A percentile compares a stretch with the other conserved stretches of the same genome.
Conservation (phyloP, 164 flowering plant genomes). For the Berberis thunbergii region DNA sequence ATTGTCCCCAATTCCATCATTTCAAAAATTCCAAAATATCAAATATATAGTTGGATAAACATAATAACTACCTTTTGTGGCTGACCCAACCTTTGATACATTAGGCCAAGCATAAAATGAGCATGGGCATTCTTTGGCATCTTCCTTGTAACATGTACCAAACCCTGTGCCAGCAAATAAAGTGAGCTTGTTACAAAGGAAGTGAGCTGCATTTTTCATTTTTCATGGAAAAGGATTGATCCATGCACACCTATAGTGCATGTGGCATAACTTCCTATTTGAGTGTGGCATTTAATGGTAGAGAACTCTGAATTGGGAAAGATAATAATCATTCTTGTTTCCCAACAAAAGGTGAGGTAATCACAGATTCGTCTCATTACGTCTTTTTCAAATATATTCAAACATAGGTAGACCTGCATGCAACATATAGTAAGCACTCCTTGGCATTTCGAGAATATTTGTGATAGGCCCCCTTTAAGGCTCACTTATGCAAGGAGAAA, state of each 20-base stretch:
- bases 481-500: no score
- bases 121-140: conserved; percentile 97
- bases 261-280: no score
- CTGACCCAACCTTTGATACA: conserved; percentile 88
- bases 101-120: conserved; percentile 81
- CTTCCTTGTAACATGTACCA: conserved; percentile 83
- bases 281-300: no score
- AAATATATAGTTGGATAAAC: background rate
- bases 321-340: no score
- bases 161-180: conserved; percentile 42
- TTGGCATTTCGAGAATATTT: no score
- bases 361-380: no score
- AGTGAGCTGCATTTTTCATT: background rate
- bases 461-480: no score
- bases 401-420: no score
- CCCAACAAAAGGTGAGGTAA: no score
- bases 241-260: background rate
- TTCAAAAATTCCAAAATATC: background rate
- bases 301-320: no score
- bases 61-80: conserved; percentile 62
- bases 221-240: background rate
- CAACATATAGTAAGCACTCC: no score
- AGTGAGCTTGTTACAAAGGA: background rate
- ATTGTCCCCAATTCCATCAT: background rate
- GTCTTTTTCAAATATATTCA: no score